phyloP scores from a whole-genome alignment of 2,329 filamentous ascomycete species.

The Penicillium sp. region DNA sequence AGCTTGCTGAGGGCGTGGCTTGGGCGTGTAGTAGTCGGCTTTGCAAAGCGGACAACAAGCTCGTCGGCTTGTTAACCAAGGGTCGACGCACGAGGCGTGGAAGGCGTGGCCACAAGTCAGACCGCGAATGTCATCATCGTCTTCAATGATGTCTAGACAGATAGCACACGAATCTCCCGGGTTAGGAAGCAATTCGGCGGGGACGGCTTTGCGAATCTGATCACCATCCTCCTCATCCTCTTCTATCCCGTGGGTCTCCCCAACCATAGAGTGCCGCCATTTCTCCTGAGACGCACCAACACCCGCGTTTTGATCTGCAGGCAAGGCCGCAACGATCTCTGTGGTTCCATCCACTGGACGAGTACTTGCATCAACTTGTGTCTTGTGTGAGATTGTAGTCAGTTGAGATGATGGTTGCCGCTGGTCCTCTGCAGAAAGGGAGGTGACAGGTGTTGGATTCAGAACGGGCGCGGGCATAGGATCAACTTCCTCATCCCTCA shows the following conservation, averaged over 20 bases:
- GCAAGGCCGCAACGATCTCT: background rate
- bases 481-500: slow-evolving; percentile 57
- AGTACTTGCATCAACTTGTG: slow-evolving; percentile 8
- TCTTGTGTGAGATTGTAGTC: slow-evolving; percentile 11
- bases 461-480: slow-evolving; percentile 17
- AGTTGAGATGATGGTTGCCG: slow-evolving; percentile 9
- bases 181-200: slow-evolving; percentile 71
- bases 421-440: slow-evolving; percentile 19
- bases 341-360: slow-evolving; percentile 14
- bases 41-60: slow-evolving; percentile 98
- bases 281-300: slow-evolving; percentile 11
- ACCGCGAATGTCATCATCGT: slow-evolving; percentile 91
- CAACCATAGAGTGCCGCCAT: slow-evolving; percentile 22
- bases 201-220: slow-evolving; percentile 74
- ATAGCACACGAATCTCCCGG: slow-evolving; percentile 94
- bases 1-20: slow-evolving; percentile 63
- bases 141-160: slow-evolving; percentile 87
- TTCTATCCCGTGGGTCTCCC: slow-evolving; percentile 52
- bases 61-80: slow-evolving; percentile 88
- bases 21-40: slow-evolving; percentile 93
- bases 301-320: slow-evolving; percentile 1
- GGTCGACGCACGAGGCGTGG: slow-evolving; percentile 91
- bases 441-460: slow-evolving; percentile 18
- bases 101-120: slow-evolving; percentile 96
- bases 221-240: slow-evolving; percentile 70